A percentile compares a stretch with the other conserved stretches of the same genome.
phyloP scores from a whole-genome alignment of 352 stramenopile species.

The Phytopythium delawarense region DNA sequence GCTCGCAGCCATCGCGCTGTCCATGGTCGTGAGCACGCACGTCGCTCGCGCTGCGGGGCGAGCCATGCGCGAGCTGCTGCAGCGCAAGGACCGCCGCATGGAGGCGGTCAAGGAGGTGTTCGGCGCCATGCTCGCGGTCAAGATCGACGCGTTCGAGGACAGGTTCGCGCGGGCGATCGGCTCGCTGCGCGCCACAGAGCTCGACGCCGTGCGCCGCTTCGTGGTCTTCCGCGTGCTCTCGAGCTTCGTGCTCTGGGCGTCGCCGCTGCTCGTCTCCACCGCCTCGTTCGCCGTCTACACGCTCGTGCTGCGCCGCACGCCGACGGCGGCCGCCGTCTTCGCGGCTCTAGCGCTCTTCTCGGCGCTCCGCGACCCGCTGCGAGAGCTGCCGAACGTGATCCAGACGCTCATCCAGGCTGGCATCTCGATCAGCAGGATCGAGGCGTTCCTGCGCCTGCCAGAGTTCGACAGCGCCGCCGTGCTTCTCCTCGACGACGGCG shows the following conservation, averaged over 20 bases:
- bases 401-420: slow-evolving; percentile 36
- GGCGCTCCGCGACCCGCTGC: slow-evolving; percentile 30
- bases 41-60: slow-evolving; percentile 44
- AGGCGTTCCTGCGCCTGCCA: slow-evolving; percentile 29
- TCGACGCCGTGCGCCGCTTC: slow-evolving; percentile 61
- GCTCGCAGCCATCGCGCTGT: slow-evolving; percentile 24
- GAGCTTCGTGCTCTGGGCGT: slow-evolving; percentile 62
- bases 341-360: slow-evolving; percentile 20
- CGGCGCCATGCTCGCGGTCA: slow-evolving; percentile 93
- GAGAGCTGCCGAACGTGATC: slow-evolving; percentile 30
- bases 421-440: slow-evolving; percentile 30
- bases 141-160: slow-evolving; percentile 90
- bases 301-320: slow-evolving; percentile 58
- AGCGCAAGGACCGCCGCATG: slow-evolving; percentile 84
- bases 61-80: slow-evolving; percentile 78
- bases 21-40: slow-evolving; percentile 35
- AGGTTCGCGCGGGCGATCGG: slow-evolving; percentile 79
- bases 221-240: slow-evolving; percentile 41
- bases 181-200: slow-evolving; percentile 66
- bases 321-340: slow-evolving; percentile 49
- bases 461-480: slow-evolving; percentile 15
- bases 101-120: slow-evolving; percentile 91
- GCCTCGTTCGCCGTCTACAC: slow-evolving; percentile 13
- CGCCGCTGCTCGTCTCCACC: slow-evolving; percentile 20
- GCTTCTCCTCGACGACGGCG: slow-evolving; percentile 8